Conservation (phyloP, 805 yeast species). For the Aciculoconidium aculeatum region DNA sequence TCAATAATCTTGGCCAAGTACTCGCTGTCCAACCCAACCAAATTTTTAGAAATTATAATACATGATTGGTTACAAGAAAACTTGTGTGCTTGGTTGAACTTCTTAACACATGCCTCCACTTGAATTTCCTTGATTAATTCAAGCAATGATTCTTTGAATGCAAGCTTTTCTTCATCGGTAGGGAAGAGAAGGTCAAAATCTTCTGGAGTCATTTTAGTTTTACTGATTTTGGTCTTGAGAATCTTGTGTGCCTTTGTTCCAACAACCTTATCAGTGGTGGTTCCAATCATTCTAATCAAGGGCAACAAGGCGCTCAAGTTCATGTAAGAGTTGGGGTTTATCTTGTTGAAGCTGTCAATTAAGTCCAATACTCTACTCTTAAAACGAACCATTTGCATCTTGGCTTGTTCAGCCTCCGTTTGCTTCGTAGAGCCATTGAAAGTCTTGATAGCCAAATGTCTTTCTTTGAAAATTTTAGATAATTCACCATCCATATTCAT, state of each 20-base stretch:
- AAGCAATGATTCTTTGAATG: slow-evolving; percentile 17
- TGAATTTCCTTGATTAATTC: slow-evolving; percentile 39
- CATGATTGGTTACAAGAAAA: slow-evolving; percentile 63
- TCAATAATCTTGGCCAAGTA: slow-evolving; percentile 43
- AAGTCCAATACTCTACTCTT: slow-evolving; percentile 76
- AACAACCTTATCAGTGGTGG: slow-evolving; percentile 63
- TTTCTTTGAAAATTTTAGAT: slow-evolving; percentile 76
- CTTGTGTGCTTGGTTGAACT: slow-evolving; percentile 42
- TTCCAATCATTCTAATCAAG: slow-evolving; percentile 51
- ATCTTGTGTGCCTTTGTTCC: slow-evolving; percentile 74
- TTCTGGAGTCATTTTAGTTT: slow-evolving; percentile 29
- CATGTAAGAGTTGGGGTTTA: slow-evolving; percentile 35
- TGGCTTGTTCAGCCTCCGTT: slow-evolving; percentile 69
- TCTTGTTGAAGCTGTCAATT: slow-evolving; percentile 54
- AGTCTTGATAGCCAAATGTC: slow-evolving; percentile 62
- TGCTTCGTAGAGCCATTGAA: slow-evolving; percentile 48
- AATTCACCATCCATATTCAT: slow-evolving; percentile 85
- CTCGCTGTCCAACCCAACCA: slow-evolving; percentile 30
- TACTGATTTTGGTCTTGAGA: slow-evolving; percentile 55
- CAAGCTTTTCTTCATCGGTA: slow-evolving; percentile 11
- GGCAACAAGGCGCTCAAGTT: slow-evolving; percentile 47
- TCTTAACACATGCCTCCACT: slow-evolving; percentile 30
- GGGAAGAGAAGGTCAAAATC: slow-evolving; percentile 14
- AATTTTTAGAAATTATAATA: slow-evolving; percentile 56
- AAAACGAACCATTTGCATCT: slow-evolving; percentile 70